Conservation (phyloP, 192 early-diverging fungal genomes). For the Coemansia sp. region DNA sequence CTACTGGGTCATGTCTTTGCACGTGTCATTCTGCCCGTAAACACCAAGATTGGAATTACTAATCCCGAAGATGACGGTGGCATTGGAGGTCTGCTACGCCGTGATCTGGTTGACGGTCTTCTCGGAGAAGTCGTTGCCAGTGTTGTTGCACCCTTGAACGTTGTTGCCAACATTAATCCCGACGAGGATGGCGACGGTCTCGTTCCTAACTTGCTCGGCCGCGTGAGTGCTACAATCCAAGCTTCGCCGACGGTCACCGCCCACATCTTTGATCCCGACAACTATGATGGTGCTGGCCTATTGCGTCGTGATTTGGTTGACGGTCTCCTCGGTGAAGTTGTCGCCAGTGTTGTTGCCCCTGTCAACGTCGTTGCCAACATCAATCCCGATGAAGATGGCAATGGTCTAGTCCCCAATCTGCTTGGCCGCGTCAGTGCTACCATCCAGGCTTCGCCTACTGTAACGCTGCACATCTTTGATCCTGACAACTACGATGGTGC, state of each 20-base stretch:
- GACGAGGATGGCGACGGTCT: no score
- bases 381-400: no score
- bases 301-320: constrained; percentile 23
- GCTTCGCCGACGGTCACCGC: no score
- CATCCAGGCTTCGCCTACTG: no score
- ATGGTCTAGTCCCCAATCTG: constrained; percentile 36
- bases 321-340: constrained; percentile 24
- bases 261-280: constrained; percentile 17
- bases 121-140: no score
- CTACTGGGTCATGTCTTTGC: constrained; percentile 26
- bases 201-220: constrained; percentile 10
- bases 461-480: constrained; percentile 11
- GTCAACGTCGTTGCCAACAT: no score
- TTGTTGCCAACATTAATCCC: no score
- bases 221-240: no score
- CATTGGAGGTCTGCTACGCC: constrained; percentile 6
- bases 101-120: no score
- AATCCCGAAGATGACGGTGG: constrained; percentile 14
- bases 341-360: no score
- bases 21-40: constrained; percentile 24
- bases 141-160: no score
- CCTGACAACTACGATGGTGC: constrained; percentile 3
- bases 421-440: constrained; percentile 31
- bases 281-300: constrained; percentile 8
- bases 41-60: constrained; percentile 24